Evolutionary conservation across 1,139 yeast genomes (phyloP).

Genomic region (Saccharomyces hybrid): DNA sequence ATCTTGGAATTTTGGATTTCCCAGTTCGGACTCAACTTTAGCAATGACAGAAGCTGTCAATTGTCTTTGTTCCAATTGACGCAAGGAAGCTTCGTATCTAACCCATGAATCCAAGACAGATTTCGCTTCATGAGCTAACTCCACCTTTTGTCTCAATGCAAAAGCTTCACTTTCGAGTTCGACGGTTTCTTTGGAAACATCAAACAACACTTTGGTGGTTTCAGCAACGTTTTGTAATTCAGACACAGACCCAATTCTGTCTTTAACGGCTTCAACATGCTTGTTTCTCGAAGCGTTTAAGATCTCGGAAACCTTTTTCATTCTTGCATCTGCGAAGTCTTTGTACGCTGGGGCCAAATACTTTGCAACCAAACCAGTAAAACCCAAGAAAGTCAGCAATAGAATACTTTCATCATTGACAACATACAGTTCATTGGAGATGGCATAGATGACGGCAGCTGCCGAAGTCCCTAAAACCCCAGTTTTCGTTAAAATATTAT

Average conservation of each 20-base stretch:
- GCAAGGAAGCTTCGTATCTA: conserved; percentile 93
- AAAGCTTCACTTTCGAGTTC: conserved; percentile 90
- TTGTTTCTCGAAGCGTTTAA: conserved; percentile 82
- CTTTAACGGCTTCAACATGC: conserved; percentile 88
- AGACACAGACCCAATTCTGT: conserved; percentile 80
- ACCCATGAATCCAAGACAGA: conserved; percentile 97
- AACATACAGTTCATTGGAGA: conserved; percentile 86
- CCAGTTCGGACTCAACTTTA: conserved; percentile 79
- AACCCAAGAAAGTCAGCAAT: conserved; percentile 70
- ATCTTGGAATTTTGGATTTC: conserved; percentile 89
- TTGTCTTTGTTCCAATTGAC: conserved; percentile 93
- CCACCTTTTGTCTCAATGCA: conserved; percentile 85
- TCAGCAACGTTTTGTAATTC: conserved; percentile 86
- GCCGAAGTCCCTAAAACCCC: conserved; percentile 91
- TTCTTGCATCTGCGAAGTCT: conserved; percentile 90
- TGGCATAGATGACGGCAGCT: conserved; percentile 89
- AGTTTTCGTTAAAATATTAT: conserved; percentile 79
- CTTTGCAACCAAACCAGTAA: conserved; percentile 71
- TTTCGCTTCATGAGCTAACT: conserved; percentile 83
- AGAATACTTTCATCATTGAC: conserved; percentile 91
- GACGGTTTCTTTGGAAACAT: conserved; percentile 93
- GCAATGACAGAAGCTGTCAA: conserved; percentile 78
- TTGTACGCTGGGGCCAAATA: conserved; percentile 90
- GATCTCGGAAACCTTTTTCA: conserved; percentile 70
- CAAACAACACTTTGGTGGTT: conserved; percentile 86